Base-by-base conservation (phyloP, 352 stramenopile species). In the Phytophthora crassamura region DNA sequence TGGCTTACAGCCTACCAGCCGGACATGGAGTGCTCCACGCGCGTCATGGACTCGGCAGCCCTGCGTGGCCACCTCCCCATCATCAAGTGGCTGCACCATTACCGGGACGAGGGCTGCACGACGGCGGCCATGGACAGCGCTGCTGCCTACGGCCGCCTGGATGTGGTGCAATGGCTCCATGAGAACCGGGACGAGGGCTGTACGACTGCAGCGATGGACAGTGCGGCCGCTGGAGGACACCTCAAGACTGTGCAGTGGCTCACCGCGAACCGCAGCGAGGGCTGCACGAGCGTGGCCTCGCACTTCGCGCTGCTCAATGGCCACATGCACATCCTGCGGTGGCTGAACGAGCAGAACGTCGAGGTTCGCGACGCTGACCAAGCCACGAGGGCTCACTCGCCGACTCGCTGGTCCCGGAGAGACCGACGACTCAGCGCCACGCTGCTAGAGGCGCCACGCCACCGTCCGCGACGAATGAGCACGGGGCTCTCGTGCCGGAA, bases 1-100 rank as follows among this genome's bases (percentile, higher is more conserved):
- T 95, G 86, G 86, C 64, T 90, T 14, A 86, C 77, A 22, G 63
- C 68, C 0, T 88, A 93, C 50, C 70, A 79, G 1, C 80, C 82
- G 5, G 64, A 80, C 28, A 80, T 76, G 56, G 72, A 77, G 10
- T 77, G 87, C 15, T 88, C 82, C 1, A 78, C 78, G 30, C 81
- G 77, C 60, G 75, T 90, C n/a, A 91, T 95, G 83, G 84, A 95
- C 70, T 93, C 85, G 57, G 85, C 87, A 0, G 87, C 87, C 52
- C 71, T 84, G 30, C 76, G 78, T 20, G 87, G 87, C 0, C 85
- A 93, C 59, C 69, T 95, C 8, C 54, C 73, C 34, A 77, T 92
- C 28, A 69, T 95, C 15, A 82, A 88, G 40, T 94, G 84, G 84
- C 76, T 95, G 15, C 79, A 93, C 45, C 56, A 71, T 25, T 75